These are phyloP conservation scores for Hirsutella rhossiliensis DNA, from an alignment of 2,329 filamentous ascomycete genomes.

Conservation along the genomic window DNA sequence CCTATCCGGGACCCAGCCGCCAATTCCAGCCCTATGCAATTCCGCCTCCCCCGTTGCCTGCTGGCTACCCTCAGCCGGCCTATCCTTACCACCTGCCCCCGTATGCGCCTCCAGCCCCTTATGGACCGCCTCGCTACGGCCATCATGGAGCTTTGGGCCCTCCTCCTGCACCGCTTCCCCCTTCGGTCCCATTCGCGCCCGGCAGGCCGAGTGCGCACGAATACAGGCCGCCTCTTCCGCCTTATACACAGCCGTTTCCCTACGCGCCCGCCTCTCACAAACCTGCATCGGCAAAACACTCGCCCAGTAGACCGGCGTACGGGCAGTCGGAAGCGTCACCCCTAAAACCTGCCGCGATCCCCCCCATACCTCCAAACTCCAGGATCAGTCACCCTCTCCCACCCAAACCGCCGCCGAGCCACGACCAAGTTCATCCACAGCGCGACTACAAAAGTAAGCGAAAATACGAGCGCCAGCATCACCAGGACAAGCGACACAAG, in stretches of 20 bases:
- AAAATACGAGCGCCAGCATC: slow-evolving; percentile 18
- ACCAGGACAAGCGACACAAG: slow-evolving; percentile 14
- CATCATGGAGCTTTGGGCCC: slow-evolving; percentile 2
- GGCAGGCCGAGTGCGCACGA: not conserved
- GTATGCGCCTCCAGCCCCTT: slow-evolving; percentile 1
- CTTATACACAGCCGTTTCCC: not conserved
- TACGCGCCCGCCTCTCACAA: not conserved
- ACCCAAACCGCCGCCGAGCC: slow-evolving; percentile 18
- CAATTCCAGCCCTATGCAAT: not conserved
- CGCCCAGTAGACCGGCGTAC: not conserved
- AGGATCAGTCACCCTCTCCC: slow-evolving; percentile 14
- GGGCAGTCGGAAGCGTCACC: slow-evolving; percentile 2
- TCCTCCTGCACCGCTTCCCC: slow-evolving; percentile 7
- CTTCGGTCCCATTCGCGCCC: not conserved
- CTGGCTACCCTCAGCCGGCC: slow-evolving; percentile 13
- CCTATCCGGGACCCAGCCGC: not conserved
- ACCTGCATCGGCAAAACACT: not conserved
- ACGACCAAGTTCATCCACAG: slow-evolving; percentile 14
- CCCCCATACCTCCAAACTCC: slow-evolving; percentile 5
- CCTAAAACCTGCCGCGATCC: not conserved
- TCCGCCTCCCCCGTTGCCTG: slow-evolving; percentile 8
- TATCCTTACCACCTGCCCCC: slow-evolving; percentile 9
- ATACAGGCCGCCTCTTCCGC: not conserved
- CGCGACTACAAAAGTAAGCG: slow-evolving; percentile 18
- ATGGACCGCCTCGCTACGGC: not conserved